Conservation (phyloP, 345 rosid genomes). For the Populus tremula region DNA sequence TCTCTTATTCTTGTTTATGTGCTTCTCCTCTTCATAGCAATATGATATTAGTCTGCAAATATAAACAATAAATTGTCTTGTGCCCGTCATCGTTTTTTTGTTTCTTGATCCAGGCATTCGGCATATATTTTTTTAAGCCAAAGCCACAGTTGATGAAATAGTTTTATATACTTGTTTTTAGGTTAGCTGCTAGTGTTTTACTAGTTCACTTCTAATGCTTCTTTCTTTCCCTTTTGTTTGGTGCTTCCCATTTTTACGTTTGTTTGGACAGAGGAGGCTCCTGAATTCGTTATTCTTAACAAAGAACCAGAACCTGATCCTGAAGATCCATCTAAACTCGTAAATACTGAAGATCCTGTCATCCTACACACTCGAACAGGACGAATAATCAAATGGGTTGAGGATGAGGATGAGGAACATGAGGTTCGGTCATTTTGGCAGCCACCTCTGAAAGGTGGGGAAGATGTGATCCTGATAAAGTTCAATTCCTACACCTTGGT, state of each 20-base stretch:
- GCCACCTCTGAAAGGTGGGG: conserved; percentile 70
- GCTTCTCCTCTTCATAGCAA: neutral
- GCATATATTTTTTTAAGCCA: neutral
- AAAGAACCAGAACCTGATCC: conserved; percentile 89
- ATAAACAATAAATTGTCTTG: neutral
- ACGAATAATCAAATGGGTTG: conserved; percentile 69
- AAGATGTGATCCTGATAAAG: conserved; percentile 63
- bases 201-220: neutral
- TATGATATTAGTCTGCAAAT: neutral
- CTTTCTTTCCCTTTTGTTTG: neutral
- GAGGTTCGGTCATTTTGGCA: conserved; percentile 88
- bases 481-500: conserved; percentile 79
- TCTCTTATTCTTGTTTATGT: neutral
- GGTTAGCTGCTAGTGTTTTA: neutral
- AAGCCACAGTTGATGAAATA: neutral
- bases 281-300: conserved; percentile 74
- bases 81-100: neutral
- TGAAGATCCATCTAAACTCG: conserved; percentile 68
- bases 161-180: neutral
- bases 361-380: conserved; percentile 83
- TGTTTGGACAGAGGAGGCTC: conserved; percentile 59
- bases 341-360: conserved; percentile 70
- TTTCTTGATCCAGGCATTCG: conserved; percentile 2
- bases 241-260: conserved; percentile 1
- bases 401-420: conserved; percentile 61